Percentiles rank a stretch among this genome's conserved stretches.
These are phyloP conservation scores for Xylariaceae sp. DNA, from an alignment of 2,329 filamentous ascomycete genomes.

Conservation along the genomic window DNA sequence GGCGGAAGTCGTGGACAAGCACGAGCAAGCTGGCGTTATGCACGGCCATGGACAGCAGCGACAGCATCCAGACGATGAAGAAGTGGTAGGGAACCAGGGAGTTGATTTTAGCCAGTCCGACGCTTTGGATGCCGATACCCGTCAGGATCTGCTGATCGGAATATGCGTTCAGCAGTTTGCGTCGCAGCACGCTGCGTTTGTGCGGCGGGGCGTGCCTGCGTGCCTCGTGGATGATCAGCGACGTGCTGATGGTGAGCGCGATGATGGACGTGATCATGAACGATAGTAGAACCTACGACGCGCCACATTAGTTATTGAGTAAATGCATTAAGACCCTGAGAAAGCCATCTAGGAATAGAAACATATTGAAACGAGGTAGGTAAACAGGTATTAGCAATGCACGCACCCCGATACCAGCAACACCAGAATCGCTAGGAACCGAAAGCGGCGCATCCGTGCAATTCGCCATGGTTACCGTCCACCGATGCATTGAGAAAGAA, in stretches of 20 bases:
- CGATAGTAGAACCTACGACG: conserved; percentile 54
- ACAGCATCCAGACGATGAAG: conserved; percentile 67
- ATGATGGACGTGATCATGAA: conserved; percentile 62
- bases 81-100: conserved; percentile 64
- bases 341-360: not conserved
- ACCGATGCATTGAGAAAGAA: too few relatives aligned
- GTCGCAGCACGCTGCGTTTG: conserved; percentile 49
- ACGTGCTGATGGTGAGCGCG: conserved; percentile 51
- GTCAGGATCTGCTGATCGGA: conserved; percentile 66
- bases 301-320: not conserved
- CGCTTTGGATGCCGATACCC: conserved; percentile 63
- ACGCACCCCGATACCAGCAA: conserved; percentile 49
- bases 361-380: not conserved
- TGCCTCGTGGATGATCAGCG: conserved; percentile 54
- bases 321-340: not conserved
- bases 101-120: conserved; percentile 57
- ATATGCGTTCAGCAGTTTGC: conserved; percentile 62
- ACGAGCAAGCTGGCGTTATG: conserved; percentile 63
- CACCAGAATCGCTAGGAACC: conserved; percentile 45
- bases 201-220: conserved; percentile 28
- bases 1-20: conserved; percentile 60
- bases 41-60: conserved; percentile 59
- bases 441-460: conserved; percentile 39
- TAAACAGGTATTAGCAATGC: not conserved
- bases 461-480: conserved; percentile 32